These are phyloP conservation scores for Gastrolobium bilobum DNA, from an alignment of 306 rosid genomes.

Conservation along the genomic window DNA sequence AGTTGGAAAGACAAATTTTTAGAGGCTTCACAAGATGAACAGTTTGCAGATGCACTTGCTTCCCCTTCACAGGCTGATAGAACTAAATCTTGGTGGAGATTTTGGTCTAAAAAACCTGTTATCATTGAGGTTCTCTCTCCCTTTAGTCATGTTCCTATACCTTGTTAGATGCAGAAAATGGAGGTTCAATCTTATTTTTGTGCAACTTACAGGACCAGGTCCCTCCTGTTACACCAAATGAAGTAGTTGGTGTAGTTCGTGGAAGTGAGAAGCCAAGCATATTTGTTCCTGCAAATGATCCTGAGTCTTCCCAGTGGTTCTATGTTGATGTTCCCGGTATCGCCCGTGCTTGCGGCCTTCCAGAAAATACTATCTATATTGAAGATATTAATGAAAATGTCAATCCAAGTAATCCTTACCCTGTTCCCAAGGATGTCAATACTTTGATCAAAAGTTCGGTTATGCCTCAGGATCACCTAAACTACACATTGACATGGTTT, in stretches of 20 bases:
- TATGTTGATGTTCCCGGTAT: slow-evolving; percentile 91
- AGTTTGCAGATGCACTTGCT: slow-evolving; percentile 49
- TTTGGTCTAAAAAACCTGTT: slow-evolving; percentile 71
- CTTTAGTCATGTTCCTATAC: slow-evolving; percentile 11
- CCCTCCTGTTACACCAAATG: slow-evolving; percentile 58
- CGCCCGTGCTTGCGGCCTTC: slow-evolving; percentile 74
- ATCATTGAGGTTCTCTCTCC: slow-evolving; percentile 61
- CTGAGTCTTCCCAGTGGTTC: slow-evolving; percentile 85
- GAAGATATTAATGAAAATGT: slow-evolving; percentile 81
- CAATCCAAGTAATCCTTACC: slow-evolving; percentile 88
- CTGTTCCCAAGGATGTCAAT: slow-evolving; percentile 85
- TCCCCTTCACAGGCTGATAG: slow-evolving; percentile 53
- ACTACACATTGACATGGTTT: slow-evolving; percentile 93
- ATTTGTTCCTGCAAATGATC: slow-evolving; percentile 96
- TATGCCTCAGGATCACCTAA: slow-evolving; percentile 94
- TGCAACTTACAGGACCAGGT: slow-evolving; percentile 64
- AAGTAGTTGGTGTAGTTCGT: slow-evolving; percentile 85
- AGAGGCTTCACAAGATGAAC: slow-evolving; percentile 56
- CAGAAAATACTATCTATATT: slow-evolving; percentile 72
- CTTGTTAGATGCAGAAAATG: slow-evolving; percentile 33
- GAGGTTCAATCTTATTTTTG: slow-evolving; percentile 40
- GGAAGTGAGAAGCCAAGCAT: slow-evolving; percentile 96
- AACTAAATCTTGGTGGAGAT: slow-evolving; percentile 86
- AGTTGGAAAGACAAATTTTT: slow-evolving; percentile 80
- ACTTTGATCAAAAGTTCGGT: slow-evolving; percentile 82